Conservation (phyloP, 371 early-diverging fungal species). For the Thermomucor indicae-seudaticae region DNA sequence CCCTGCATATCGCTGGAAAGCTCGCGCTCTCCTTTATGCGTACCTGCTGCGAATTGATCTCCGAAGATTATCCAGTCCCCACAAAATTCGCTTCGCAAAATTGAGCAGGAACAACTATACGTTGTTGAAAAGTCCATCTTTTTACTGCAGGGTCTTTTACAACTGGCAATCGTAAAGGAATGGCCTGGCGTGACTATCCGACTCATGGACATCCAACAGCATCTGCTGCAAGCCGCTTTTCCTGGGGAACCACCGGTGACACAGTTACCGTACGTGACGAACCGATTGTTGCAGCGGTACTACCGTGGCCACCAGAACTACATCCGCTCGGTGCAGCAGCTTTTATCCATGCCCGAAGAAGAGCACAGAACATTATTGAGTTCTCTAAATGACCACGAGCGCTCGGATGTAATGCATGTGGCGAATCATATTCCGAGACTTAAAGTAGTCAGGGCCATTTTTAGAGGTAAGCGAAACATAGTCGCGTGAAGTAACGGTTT, state of each 20-base stretch:
- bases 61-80: constrained; percentile 14
- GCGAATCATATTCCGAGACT: constrained; percentile 75
- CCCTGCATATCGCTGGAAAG: constrained; percentile 62
- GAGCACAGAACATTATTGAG: constrained; percentile 62
- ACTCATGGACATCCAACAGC: constrained; percentile 75
- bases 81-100: not conserved
- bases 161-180: constrained; percentile 81
- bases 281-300: constrained; percentile 33
- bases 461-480: constrained; percentile 46
- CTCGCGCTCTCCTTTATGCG: constrained; percentile 74
- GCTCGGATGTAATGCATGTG: constrained; percentile 64
- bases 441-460: constrained; percentile 67
- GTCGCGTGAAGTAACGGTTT: too few species aligned
- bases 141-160: constrained; percentile 79
- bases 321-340: constrained; percentile 53
- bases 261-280: constrained; percentile 77
- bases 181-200: constrained; percentile 63
- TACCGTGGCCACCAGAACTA: constrained; percentile 23
- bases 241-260: constrained; percentile 70
- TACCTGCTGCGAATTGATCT: constrained; percentile 78
- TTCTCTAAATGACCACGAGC: constrained; percentile 49
- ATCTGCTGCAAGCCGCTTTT: constrained; percentile 78
- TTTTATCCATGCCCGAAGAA: constrained; percentile 60
- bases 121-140: constrained; percentile 70
- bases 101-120: constrained; percentile 61